Percentiles rank a stretch among this genome's conserved stretches.
Evolutionary conservation across 805 yeast genomes (phyloP).

Genomic region (Nakazawaea ambrosiae): DNA sequence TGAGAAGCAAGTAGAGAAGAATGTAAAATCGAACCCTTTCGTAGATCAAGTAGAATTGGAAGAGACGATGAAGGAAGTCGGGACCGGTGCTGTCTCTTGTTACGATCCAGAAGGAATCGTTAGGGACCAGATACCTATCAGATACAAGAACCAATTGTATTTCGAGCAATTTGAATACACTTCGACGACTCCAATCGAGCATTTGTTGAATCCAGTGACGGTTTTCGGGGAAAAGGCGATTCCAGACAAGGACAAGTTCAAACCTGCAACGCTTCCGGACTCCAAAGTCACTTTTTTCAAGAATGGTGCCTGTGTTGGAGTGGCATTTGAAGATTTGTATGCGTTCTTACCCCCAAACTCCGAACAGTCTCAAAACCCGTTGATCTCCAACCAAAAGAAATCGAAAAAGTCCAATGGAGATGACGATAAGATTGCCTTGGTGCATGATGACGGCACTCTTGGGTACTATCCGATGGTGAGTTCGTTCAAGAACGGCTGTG

Average conservation of each 20-base stretch:
- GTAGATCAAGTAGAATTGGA: constrained; percentile 6
- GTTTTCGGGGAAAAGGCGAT: constrained; percentile 65
- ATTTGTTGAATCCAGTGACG: constrained; percentile 63
- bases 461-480: constrained; percentile 93
- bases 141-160: constrained; percentile 67
- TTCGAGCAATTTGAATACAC: constrained; percentile 84
- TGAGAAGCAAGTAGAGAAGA: constrained; percentile 26
- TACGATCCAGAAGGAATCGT: constrained; percentile 46
- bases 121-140: constrained; percentile 84
- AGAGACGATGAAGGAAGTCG: too few relatives aligned
- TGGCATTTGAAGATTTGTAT: constrained; percentile 58
- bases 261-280: constrained; percentile 41
- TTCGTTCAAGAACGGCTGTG: constrained; percentile 73
- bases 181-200: constrained; percentile 63
- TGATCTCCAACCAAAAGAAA: constrained; percentile 14
- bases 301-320: constrained; percentile 67
- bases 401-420: constrained; percentile 5
- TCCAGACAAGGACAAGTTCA: constrained; percentile 38
- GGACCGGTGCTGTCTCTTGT: constrained; percentile 14
- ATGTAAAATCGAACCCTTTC: constrained; percentile 11
- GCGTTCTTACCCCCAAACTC: constrained; percentile 79
- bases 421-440: constrained; percentile 17
- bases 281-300: constrained; percentile 66
- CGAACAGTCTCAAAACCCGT: constrained; percentile 34
- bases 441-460: constrained; percentile 70